Base-by-base conservation (phyloP, 2,329 filamentous ascomycete species). In the Coniochaeta prunicola region DNA sequence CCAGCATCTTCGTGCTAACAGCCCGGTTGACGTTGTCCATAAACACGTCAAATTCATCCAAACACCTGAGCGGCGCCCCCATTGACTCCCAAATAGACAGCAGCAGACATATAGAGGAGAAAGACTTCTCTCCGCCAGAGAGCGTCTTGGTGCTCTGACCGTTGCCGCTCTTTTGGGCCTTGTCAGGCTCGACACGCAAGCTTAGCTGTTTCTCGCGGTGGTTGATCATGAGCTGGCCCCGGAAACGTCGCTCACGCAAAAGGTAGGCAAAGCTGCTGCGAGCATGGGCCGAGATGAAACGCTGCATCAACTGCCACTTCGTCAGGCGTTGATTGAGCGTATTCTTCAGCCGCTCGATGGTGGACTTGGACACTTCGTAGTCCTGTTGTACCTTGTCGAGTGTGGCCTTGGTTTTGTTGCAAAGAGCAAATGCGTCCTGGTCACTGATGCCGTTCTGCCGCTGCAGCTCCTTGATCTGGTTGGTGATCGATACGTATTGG, bases 41-140 rank as follows among this genome's bases (percentile, higher is more conserved):
- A 79, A 97, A 99, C 33, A 99, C 94, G 71, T 99, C 94, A 69
- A 97, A 99, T 74, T 99, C 94, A 73, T 99, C 94, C 58, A 99
- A 80, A 69, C 94, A 99, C 58, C 94, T 86, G 61, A 99, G 88
- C 0, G 92, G 93, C 19, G 92, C 96, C 12, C 94, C 93, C 88
- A 99, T 99, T 31, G 94, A 93, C 70, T 99, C 94, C 94, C 94
- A 99, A 19, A 99, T 88, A 2, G 92, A 86, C 33, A 99, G 80
- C 58, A 99, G 77, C 66, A 99, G 82, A 74, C 94, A 99, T 60
- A 97, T 96, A 4, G 93, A 96, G 3, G 92, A 96, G 72, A 97
- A 99, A 0, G 93, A 97, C 72, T 99, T 99, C 71, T 99, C 94
- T 31, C 94, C 94, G 57, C 94, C 94, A 9, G 92, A 97, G 1